These are phyloP conservation scores for Bacidia rubella DNA, from an alignment of 495 filamentous ascomycete species.

Conservation along the genomic window DNA sequence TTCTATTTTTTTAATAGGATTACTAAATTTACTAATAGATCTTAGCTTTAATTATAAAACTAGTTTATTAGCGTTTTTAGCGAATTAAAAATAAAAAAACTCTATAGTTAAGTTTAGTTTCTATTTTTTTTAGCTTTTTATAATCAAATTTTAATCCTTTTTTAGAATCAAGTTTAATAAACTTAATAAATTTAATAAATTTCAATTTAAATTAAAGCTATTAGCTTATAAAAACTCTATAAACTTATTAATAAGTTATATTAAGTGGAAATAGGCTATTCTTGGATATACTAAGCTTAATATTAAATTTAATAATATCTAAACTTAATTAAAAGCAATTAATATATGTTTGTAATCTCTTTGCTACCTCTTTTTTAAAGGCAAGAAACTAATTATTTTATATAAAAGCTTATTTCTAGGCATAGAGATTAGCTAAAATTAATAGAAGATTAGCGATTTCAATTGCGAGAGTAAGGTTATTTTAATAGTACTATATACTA, in stretches of 20 bases:
- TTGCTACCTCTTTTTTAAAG: background rate
- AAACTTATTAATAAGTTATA: background rate
- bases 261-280: background rate
- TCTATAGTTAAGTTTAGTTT: background rate
- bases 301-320: background rate
- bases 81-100: too few relatives aligned
- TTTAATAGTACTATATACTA: too few relatives aligned
- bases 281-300: too few relatives aligned
- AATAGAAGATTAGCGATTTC: too few relatives aligned
- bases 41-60: too few relatives aligned
- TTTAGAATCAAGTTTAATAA: background rate
- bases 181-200: background rate
- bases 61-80: too few relatives aligned
- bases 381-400: background rate
- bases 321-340: background rate
- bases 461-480: too few relatives aligned
- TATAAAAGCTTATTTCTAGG: background rate
- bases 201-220: too few relatives aligned
- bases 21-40: too few relatives aligned
- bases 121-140: background rate
- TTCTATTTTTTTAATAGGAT: background rate
- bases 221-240: background rate
- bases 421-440: background rate
- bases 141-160: background rate
- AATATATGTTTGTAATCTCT: background rate